Percentiles rank a stretch among this genome's conserved stretches.
These are phyloP conservation scores for Beauveria sp. DNA, from an alignment of 2,329 filamentous ascomycete genomes.

Conservation along the genomic window DNA sequence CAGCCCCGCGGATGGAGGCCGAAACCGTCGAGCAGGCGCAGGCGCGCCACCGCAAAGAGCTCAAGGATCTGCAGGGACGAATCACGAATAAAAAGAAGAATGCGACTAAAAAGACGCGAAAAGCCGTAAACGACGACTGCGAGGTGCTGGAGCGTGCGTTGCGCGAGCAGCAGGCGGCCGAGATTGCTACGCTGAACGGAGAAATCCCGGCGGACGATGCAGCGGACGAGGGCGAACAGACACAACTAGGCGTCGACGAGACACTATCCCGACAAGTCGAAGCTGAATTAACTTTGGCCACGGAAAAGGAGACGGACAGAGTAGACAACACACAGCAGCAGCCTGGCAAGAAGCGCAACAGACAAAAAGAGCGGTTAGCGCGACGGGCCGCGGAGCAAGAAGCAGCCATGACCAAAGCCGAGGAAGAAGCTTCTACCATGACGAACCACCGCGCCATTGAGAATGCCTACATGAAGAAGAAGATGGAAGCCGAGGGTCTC, in stretches of 20 bases:
- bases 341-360: slow-evolving; percentile 67
- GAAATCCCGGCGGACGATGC: slow-evolving; percentile 13
- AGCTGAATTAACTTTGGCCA: slow-evolving; percentile 17
- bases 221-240: slow-evolving; percentile 14
- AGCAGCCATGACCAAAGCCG: slow-evolving; percentile 58
- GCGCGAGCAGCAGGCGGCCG: slow-evolving; percentile 58
- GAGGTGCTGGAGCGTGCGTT: slow-evolving; percentile 60
- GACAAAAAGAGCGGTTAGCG: slow-evolving; percentile 85
- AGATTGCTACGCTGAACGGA: slow-evolving; percentile 40
- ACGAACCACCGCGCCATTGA: slow-evolving; percentile 67
- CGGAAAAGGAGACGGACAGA: neutral
- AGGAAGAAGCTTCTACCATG: slow-evolving; percentile 65
- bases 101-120: slow-evolving; percentile 79
- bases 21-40: slow-evolving; percentile 69
- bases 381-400: slow-evolving; percentile 81
- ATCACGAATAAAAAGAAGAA: slow-evolving; percentile 96
- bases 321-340: slow-evolving; percentile 15
- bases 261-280: slow-evolving; percentile 15
- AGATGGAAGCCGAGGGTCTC: slow-evolving; percentile 57
- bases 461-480: slow-evolving; percentile 58
- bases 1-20: slow-evolving; percentile 19
- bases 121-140: slow-evolving; percentile 69
- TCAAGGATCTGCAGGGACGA: slow-evolving; percentile 73
- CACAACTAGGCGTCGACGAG: slow-evolving; percentile 15
- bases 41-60: slow-evolving; percentile 77